A percentile compares a stretch with the other conserved stretches of the same genome.
Evolutionary conservation across 139 green algal species (phyloP).

Genomic region (Zygnema cylindricum): DNA sequence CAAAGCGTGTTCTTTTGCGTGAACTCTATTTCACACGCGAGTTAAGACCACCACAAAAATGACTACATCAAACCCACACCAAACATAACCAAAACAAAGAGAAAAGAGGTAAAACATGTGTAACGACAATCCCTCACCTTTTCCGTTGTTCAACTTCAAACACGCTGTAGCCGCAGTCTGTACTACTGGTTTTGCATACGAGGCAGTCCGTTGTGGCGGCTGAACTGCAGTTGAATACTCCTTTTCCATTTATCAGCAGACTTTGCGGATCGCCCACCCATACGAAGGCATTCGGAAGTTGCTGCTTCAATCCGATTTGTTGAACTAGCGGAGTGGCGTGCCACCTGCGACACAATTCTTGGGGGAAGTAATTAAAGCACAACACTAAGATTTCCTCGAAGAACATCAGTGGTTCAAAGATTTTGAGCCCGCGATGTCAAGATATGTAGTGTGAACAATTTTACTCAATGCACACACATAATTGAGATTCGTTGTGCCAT

Average conservation of each 20-base stretch:
- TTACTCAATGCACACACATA: too few species aligned
- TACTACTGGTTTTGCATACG: background rate
- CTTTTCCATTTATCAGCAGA: conserved; percentile 35
- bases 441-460: too few species aligned
- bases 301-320: background rate
- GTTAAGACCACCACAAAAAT: background rate
- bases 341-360: too few species aligned
- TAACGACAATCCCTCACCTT: conserved; percentile 1
- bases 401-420: too few species aligned
- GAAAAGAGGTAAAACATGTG: too few species aligned
- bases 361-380: too few species aligned
- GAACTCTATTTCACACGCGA: too few species aligned
- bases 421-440: too few species aligned
- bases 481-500: too few species aligned
- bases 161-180: background rate
- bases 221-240: conserved; percentile 14
- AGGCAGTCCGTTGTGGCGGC: background rate
- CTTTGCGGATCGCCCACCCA: conserved; percentile 35
- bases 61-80: background rate
- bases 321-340: background rate
- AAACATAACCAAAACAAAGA: background rate
- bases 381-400: too few species aligned
- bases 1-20: too few species aligned
- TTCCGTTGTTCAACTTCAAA: conserved; percentile 13
- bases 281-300: background rate